A percentile compares a stretch with the other conserved stretches of the same genome.
Evolutionary conservation across 768 basidiomycete species (phyloP).

Genomic region (Rhizopogon vulgaris): DNA sequence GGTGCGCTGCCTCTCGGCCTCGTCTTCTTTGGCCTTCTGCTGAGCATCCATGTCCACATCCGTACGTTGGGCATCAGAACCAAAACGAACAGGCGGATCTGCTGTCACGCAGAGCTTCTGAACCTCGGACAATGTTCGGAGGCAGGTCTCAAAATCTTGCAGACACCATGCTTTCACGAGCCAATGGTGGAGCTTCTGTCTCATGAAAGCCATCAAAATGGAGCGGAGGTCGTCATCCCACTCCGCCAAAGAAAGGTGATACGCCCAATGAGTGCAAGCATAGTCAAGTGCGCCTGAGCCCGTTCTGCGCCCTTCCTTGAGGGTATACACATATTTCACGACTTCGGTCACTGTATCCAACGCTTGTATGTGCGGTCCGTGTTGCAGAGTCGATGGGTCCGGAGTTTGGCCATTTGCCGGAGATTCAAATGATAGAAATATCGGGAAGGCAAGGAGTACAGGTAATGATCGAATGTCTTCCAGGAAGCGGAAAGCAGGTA

Average conservation of each 20-base stretch:
- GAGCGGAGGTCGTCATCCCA: not conserved
- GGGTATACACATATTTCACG: not conserved
- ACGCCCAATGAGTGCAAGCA: not conserved
- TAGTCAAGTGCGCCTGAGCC: not conserved
- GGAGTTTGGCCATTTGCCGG: too few relatives aligned
- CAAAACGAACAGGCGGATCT: not conserved
- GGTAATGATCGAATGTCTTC: not conserved
- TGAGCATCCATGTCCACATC: too few relatives aligned
- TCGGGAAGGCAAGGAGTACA: not conserved
- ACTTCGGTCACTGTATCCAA: not conserved
- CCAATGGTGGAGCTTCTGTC: not conserved
- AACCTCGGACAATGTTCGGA: not conserved
- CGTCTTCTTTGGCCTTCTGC: not conserved
- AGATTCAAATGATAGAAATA: not conserved
- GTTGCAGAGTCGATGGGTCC: not conserved
- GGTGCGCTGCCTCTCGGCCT: not conserved
- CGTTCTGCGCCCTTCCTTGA: not conserved
- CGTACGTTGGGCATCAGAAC: not conserved
- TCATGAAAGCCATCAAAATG: not conserved
- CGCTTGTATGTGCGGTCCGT: not conserved
- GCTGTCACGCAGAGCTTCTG: not conserved
- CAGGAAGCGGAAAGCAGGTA: not conserved
- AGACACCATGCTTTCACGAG: not conserved
- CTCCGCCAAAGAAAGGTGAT: not conserved
- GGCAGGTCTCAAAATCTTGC: not conserved